These are phyloP conservation scores for Rubia peregrina DNA, from an alignment of 305 asterid species.

Conservation along the genomic window DNA sequence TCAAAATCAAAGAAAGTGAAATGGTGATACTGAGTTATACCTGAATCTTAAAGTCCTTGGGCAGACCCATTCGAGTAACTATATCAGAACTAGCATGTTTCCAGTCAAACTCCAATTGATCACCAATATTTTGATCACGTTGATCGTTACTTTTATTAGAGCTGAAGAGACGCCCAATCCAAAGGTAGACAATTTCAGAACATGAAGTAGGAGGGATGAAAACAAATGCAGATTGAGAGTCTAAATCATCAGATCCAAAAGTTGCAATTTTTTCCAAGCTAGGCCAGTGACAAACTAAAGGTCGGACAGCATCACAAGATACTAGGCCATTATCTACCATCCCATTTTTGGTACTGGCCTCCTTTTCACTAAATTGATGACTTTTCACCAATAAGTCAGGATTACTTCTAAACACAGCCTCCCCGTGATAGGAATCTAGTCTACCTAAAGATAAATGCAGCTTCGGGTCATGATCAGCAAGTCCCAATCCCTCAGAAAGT, in stretches of 20 bases:
- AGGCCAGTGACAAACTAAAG: constrained; percentile 34
- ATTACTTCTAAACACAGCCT: constrained; percentile 15
- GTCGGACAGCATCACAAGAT: constrained; percentile 22
- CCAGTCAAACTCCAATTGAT: constrained; percentile 32
- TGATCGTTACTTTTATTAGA: constrained; percentile 17
- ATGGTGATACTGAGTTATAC: constrained; percentile 20
- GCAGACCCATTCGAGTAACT: constrained; percentile 32
- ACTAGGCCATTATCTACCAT: constrained; percentile 17
- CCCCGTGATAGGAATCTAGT: constrained; percentile 16
- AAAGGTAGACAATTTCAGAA: constrained; percentile 27
- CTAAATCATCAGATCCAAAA: constrained; percentile 26
- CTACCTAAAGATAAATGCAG: constrained; percentile 17
- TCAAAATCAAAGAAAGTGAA: not conserved
- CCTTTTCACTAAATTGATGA: constrained; percentile 20
- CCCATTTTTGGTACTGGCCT: constrained; percentile 14
- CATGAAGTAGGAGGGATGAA: constrained; percentile 23
- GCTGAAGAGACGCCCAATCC: constrained; percentile 36
- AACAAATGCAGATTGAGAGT: constrained; percentile 34
- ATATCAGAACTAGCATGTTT: constrained; percentile 26
- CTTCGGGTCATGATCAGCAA: constrained; percentile 17
- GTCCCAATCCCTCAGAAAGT: constrained; percentile 19
- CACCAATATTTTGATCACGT: constrained; percentile 18
- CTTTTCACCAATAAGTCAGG: constrained; percentile 16
- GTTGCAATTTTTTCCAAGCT: constrained; percentile 31
- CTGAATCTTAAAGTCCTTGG: constrained; percentile 32